Evolutionary conservation across 768 basidiomycete genomes (phyloP).

Genomic region (Tulasnella sp.): DNA sequence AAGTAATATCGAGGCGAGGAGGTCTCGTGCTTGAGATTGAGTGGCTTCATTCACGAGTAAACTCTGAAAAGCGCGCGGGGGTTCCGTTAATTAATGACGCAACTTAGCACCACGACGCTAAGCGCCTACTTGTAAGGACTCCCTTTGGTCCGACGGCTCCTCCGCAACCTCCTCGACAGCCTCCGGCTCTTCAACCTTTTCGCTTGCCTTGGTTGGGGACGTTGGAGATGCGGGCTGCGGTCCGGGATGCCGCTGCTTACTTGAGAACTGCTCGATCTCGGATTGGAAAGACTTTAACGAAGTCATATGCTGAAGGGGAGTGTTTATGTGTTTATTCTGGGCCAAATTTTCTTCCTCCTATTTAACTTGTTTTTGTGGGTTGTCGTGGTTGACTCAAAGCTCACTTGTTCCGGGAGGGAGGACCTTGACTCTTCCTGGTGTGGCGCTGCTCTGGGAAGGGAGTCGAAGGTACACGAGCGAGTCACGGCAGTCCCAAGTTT

Average conservation of each 20-base stretch:
- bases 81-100: too few relatives aligned
- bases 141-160: neutral
- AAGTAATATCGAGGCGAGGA: slow-evolving; percentile 62
- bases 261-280: slow-evolving; percentile 16
- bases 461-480: neutral
- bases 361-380: neutral
- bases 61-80: neutral
- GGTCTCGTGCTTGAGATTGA: slow-evolving; percentile 49
- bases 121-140: neutral
- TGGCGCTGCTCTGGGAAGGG: neutral
- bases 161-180: neutral
- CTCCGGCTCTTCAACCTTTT: neutral
- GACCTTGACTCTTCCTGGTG: slow-evolving; percentile 1
- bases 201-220: neutral
- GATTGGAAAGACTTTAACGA: slow-evolving; percentile 22
- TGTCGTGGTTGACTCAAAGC: neutral
- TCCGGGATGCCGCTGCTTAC: neutral
- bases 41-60: slow-evolving; percentile 7
- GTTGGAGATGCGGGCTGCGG: slow-evolving; percentile 2
- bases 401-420: neutral
- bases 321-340: slow-evolving; percentile 8
- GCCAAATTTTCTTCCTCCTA: neutral
- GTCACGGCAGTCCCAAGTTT: neutral
- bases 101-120: neutral
- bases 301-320: slow-evolving; percentile 9